Evolutionary conservation across 495 filamentous ascomycete genomes (phyloP).

Genomic region (Xanthoparmelia taractica): DNA sequence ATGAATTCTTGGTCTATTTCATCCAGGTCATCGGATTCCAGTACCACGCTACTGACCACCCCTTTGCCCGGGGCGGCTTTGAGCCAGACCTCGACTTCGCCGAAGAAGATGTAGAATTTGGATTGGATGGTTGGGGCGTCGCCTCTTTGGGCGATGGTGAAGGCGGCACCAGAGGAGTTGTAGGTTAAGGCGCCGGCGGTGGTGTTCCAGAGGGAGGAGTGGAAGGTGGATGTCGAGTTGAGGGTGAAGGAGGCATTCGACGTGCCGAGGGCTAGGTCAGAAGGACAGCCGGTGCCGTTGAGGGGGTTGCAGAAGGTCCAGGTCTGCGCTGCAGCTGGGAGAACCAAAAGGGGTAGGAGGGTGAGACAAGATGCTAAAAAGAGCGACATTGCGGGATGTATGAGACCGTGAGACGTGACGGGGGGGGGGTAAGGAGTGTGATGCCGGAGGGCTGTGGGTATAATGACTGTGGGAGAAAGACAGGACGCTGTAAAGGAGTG

Average conservation of each 20-base stretch:
- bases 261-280: conserved; percentile 57
- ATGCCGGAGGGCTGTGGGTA: background rate
- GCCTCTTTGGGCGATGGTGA: conserved; percentile 58
- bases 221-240: conserved; percentile 54
- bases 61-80: conserved; percentile 63
- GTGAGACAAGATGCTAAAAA: conserved; percentile 22
- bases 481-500: conserved; percentile 5
- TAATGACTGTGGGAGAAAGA: background rate
- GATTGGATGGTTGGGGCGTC: conserved; percentile 66
- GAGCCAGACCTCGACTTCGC: conserved; percentile 63
- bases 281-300: conserved; percentile 52
- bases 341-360: conserved; percentile 34
- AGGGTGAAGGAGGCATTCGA: conserved; percentile 43
- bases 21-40: conserved; percentile 85
- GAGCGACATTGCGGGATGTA: conserved; percentile 5
- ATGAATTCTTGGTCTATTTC: conserved; percentile 84
- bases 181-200: conserved; percentile 42
- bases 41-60: conserved; percentile 74
- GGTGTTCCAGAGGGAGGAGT: conserved; percentile 52
- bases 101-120: conserved; percentile 80
- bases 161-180: conserved; percentile 47
- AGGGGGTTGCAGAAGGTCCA: conserved; percentile 60
- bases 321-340: conserved; percentile 49
- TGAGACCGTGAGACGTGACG: background rate
- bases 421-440: background rate